These are phyloP conservation scores for Jasminum sambac DNA, from an alignment of 257 asterid genomes.

Conservation along the genomic window DNA sequence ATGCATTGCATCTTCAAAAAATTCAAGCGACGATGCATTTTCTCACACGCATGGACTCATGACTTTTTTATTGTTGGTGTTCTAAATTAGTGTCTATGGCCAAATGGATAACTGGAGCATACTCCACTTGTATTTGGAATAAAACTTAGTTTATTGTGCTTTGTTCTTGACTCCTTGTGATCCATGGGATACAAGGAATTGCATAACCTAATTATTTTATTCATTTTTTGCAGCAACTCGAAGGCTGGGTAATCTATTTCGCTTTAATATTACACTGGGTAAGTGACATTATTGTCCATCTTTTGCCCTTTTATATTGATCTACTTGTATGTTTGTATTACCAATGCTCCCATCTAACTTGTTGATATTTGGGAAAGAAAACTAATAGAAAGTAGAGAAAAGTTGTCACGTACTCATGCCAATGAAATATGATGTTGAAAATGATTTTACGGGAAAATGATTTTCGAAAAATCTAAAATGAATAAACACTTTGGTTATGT, in stretches of 20 bases:
- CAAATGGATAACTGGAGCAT: background rate
- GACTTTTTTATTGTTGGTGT: background rate
- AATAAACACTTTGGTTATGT: too few relatives aligned
- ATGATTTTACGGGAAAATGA: too few relatives aligned
- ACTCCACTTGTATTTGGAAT: background rate
- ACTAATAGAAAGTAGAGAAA: too few relatives aligned
- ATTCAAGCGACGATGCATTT: background rate
- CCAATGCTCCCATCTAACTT: background rate
- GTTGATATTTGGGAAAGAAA: too few relatives aligned
- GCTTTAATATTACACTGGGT: constrained; percentile 43
- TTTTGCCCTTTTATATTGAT: background rate
- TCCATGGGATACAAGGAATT: constrained; percentile 6
- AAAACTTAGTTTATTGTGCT: constrained; percentile 4
- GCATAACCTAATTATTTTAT: constrained; percentile 25
- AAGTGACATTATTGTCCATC: constrained; percentile 26
- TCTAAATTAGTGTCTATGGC: background rate
- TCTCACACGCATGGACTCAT: constrained; percentile 4
- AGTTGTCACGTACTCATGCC: too few relatives aligned
- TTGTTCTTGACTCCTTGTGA: constrained; percentile 4
- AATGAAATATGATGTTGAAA: too few relatives aligned
- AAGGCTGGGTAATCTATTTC: constrained; percentile 32
- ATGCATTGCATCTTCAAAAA: background rate
- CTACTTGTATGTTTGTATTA: background rate
- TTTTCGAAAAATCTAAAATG: too few relatives aligned
- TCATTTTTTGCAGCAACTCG: constrained; percentile 46